phyloP scores from a whole-genome alignment of 768 basidiomycete species.

The Tulasnella sp. region DNA sequence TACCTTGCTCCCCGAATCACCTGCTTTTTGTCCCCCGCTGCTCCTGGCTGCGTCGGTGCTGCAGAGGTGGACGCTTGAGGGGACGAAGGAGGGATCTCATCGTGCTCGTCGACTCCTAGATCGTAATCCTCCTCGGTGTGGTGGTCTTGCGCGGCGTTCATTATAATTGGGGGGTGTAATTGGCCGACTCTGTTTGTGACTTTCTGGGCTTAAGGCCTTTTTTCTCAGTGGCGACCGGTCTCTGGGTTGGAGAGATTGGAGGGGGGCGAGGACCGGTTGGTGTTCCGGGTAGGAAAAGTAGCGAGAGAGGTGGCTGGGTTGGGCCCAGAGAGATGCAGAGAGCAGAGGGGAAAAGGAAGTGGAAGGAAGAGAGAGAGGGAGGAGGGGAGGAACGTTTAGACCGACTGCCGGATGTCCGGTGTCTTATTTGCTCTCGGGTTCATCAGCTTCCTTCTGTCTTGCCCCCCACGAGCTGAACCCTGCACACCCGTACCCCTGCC shows the following conservation, averaged over 20 bases:
- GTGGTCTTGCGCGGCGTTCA: not conserved
- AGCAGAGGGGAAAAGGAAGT: not conserved
- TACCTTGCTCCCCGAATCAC: constrained; percentile 32
- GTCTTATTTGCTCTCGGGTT: constrained; percentile 19
- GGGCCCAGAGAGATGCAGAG: not conserved
- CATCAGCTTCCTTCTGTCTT: constrained; percentile 18
- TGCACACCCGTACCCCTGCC: constrained; percentile 7
- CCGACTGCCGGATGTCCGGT: constrained; percentile 17
- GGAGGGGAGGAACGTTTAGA: constrained; percentile 19
- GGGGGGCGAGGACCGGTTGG: not conserved
- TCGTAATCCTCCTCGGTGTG: constrained; percentile 3
- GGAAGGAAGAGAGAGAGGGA: not conserved
- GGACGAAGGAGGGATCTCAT: constrained; percentile 29
- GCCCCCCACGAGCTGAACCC: constrained; percentile 16
- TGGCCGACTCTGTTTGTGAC: constrained; percentile 4
- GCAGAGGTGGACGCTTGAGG: constrained; percentile 21
- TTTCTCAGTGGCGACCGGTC: not conserved
- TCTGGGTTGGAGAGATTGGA: too few species aligned
- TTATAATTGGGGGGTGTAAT: not conserved
- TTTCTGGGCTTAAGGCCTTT: constrained; percentile 2
- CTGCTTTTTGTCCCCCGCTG: constrained; percentile 19
- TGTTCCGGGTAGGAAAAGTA: not conserved
- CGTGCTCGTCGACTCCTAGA: constrained; percentile 5
- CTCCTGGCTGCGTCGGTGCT: not conserved
- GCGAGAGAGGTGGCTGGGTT: not conserved